Evolutionary conservation across 208 protist species (phyloP).

Genomic region (Phytomonas francai): DNA sequence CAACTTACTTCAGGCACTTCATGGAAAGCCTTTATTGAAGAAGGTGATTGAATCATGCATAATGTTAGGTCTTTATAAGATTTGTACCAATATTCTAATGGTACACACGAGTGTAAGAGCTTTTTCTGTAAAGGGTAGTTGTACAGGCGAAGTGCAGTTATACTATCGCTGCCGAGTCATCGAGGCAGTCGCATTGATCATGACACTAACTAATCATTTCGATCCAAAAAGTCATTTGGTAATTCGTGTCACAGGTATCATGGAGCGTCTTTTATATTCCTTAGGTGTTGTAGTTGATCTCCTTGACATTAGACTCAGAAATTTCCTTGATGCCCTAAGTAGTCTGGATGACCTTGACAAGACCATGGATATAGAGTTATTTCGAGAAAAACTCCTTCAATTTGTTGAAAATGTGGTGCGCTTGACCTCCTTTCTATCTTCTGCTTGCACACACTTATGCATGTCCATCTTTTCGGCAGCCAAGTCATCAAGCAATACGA

Average conservation of each 20-base stretch:
- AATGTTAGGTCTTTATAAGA: conserved; percentile 1
- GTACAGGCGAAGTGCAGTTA: neutral
- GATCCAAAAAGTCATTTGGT: neutral
- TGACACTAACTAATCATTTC: neutral
- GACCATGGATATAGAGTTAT: neutral
- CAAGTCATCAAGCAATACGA: neutral
- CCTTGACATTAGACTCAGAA: neutral
- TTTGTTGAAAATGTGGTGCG: neutral
- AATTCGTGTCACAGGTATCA: neutral
- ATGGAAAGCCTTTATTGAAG: neutral
- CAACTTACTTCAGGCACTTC: neutral
- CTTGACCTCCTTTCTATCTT: neutral
- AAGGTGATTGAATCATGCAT: neutral
- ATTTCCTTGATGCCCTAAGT: neutral
- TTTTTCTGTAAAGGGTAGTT: neutral
- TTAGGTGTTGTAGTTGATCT: neutral
- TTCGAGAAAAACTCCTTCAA: neutral
- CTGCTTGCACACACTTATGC: neutral
- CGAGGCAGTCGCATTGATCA: neutral
- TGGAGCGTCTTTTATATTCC: neutral
- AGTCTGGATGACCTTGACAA: neutral
- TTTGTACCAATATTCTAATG: neutral
- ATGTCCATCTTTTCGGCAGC: neutral
- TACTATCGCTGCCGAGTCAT: neutral
- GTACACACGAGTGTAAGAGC: neutral